Conservation (phyloP, 768 basidiomycete species). For the Sporobolomyces pararoseus region DNA sequence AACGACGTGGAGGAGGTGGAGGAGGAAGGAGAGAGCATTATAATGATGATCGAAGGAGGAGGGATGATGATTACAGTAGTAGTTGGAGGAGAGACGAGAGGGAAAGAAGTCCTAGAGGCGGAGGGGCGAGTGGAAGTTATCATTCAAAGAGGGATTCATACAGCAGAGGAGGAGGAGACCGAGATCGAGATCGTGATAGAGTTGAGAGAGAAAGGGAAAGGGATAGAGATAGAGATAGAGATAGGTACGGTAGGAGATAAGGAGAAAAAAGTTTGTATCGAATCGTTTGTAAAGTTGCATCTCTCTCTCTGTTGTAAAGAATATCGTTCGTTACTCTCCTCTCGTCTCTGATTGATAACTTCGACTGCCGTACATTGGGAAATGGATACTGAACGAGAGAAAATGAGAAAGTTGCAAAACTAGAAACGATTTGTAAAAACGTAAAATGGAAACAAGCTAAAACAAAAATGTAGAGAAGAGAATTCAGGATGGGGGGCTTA, state of each 20-base stretch:
- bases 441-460: not conserved
- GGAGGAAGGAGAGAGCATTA: constrained; percentile 5
- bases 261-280: too few species aligned
- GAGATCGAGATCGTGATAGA: not conserved
- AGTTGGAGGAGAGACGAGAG: not conserved
- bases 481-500: too few species aligned
- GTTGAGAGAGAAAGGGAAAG: not conserved
- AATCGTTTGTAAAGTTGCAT: too few species aligned
- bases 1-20: not conserved
- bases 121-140: too few species aligned
- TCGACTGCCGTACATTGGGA: too few species aligned
- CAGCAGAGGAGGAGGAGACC: too few species aligned
- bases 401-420: not conserved
- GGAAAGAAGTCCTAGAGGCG: not conserved
- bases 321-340: too few species aligned
- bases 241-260: not conserved
- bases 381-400: too few species aligned
- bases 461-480: not conserved
- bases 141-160: not conserved
- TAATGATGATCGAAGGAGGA: not conserved
- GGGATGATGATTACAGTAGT: not conserved
- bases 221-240: not conserved
- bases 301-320: too few species aligned
- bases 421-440: too few species aligned
- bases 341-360: too few species aligned